phyloP scores from a whole-genome alignment of 192 early-diverging fungal species.

The Chytriomyces hyalinus region DNA sequence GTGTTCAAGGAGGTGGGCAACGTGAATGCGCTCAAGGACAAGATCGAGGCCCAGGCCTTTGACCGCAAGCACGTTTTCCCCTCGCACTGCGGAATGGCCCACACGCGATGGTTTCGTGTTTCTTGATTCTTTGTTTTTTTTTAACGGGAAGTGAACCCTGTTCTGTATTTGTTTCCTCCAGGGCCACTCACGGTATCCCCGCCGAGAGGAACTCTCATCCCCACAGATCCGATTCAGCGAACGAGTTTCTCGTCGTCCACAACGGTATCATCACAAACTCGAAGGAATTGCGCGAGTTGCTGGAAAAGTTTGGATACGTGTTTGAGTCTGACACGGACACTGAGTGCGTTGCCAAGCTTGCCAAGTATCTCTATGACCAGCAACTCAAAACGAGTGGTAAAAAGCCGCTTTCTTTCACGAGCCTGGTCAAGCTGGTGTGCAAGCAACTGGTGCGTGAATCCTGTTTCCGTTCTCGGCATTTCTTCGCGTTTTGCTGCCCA shows the following conservation, averaged over 20 bases:
- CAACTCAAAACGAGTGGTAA: slow-evolving; percentile 55
- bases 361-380: slow-evolving; percentile 68
- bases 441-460: slow-evolving; percentile 57
- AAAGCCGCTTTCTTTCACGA: slow-evolving; percentile 53
- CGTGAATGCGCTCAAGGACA: slow-evolving; percentile 55
- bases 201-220: slow-evolving; percentile 67
- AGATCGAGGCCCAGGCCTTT: slow-evolving; percentile 57
- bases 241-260: slow-evolving; percentile 69
- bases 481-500: background rate
- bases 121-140: background rate
- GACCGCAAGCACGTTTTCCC: slow-evolving; percentile 64
- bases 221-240: slow-evolving; percentile 65
- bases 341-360: slow-evolving; percentile 65
- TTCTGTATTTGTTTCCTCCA: background rate
- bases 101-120: slow-evolving; percentile 60
- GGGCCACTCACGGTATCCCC: slow-evolving; percentile 71
- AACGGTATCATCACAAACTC: slow-evolving; percentile 75
- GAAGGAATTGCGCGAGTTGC: slow-evolving; percentile 59
- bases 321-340: slow-evolving; percentile 85
- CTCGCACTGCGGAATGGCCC: slow-evolving; percentile 62
- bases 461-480: background rate
- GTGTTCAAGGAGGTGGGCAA: slow-evolving; percentile 63
- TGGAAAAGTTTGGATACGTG: slow-evolving; percentile 74
- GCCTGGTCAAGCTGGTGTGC: slow-evolving; percentile 64
- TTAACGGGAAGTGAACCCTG: background rate